These are phyloP conservation scores for Hypoxylon sp. DNA, from an alignment of 2,329 filamentous ascomycete genomes.

Conservation along the genomic window DNA sequence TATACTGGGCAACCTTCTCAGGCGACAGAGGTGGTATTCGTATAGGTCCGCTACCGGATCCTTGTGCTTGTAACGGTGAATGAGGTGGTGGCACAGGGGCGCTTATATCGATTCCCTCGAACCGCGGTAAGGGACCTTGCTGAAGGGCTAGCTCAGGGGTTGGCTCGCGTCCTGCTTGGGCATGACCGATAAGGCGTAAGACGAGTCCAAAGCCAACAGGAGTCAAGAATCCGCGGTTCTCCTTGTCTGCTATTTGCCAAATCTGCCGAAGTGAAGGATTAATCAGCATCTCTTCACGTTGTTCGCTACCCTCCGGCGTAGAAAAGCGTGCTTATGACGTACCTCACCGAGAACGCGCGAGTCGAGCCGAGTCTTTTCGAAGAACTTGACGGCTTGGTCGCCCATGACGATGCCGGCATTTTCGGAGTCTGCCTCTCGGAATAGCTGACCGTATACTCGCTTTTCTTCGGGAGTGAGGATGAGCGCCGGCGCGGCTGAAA, in stretches of 20 bases:
- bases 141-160: conserved; percentile 84
- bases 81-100: conserved; percentile 57
- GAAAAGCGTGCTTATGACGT: conserved; percentile 52
- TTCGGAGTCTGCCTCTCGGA: conserved; percentile 92
- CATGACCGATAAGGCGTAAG: conserved; percentile 93
- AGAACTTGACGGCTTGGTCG: conserved; percentile 96
- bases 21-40: conserved; percentile 89
- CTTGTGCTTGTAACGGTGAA: conserved; percentile 67
- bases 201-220: conserved; percentile 94
- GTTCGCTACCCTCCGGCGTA: background rate
- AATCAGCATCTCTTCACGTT: conserved; percentile 47
- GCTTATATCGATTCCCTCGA: conserved; percentile 77
- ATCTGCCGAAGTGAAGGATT: conserved; percentile 70
- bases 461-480: conserved; percentile 94
- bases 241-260: conserved; percentile 98
- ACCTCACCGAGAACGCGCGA: conserved; percentile 90
- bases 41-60: conserved; percentile 75
- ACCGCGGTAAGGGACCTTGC: conserved; percentile 89
- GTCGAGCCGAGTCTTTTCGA: conserved; percentile 92
- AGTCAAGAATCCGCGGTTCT: conserved; percentile 94
- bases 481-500: conserved; percentile 72
- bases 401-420: conserved; percentile 93
- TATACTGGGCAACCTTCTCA: conserved; percentile 91
- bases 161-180: conserved; percentile 87
- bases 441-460: conserved; percentile 91